Evolutionary conservation across 257 asterid genomes (phyloP).

Genomic region (Solanum okadae): DNA sequence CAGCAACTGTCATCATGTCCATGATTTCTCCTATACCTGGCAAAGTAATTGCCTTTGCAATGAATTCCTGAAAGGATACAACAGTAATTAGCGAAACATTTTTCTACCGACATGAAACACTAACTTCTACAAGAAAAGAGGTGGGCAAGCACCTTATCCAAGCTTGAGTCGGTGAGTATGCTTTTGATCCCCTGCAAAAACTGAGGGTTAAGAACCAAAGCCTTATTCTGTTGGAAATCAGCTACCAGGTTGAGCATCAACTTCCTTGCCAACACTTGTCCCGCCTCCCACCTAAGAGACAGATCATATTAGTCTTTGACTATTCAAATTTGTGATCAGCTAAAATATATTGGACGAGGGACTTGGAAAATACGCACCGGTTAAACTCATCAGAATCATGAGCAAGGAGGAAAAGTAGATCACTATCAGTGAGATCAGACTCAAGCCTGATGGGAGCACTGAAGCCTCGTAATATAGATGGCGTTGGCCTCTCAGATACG

Average conservation of each 20-base stretch:
- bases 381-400: slow-evolving; percentile 81
- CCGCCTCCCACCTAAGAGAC: slow-evolving; percentile 70
- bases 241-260: slow-evolving; percentile 65
- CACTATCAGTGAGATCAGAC: slow-evolving; percentile 63
- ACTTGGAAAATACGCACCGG: slow-evolving; percentile 35
- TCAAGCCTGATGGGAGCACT: slow-evolving; percentile 79
- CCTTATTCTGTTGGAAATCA: slow-evolving; percentile 59
- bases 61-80: slow-evolving; percentile 46
- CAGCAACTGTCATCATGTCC: slow-evolving; percentile 86
- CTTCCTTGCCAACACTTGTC: slow-evolving; percentile 73
- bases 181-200: slow-evolving; percentile 60
- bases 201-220: slow-evolving; percentile 57
- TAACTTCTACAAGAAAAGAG: not conserved
- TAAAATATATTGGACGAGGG: not conserved
- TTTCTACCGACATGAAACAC: not conserved
- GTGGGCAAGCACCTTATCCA: slow-evolving; percentile 51
- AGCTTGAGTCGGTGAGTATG: slow-evolving; percentile 43
- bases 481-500: slow-evolving; percentile 50
- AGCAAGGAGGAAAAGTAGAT: slow-evolving; percentile 69
- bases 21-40: slow-evolving; percentile 81
- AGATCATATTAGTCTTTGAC: not conserved
- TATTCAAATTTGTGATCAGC: not conserved
- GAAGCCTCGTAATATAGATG: slow-evolving; percentile 69
- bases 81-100: not conserved
- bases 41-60: slow-evolving; percentile 69